Percentiles rank a stretch among this genome's conserved stretches.
These are phyloP conservation scores for Melampsora larici-populina DNA, from an alignment of 1,284 basidiomycete genomes.

Conservation along the genomic window DNA sequence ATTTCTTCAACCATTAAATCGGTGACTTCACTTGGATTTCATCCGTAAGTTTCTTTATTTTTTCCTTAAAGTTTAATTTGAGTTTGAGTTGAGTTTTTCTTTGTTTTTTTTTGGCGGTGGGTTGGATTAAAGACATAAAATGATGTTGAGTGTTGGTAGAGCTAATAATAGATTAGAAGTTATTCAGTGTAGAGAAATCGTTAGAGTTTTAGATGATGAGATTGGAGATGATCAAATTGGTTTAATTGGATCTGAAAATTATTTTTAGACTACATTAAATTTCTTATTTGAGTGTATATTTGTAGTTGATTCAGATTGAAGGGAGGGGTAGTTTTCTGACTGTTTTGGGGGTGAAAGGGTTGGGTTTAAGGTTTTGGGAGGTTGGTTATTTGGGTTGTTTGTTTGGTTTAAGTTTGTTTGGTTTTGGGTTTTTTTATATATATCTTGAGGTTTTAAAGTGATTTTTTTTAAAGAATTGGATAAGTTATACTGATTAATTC, in stretches of 20 bases:
- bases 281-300: no score
- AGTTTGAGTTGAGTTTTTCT: background rate
- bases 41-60: constrained; percentile 26
- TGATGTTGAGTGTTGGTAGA: background rate
- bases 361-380: no score
- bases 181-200: constrained; percentile 1
- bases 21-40: constrained; percentile 36
- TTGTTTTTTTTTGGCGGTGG: background rate
- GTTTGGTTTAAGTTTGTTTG: no score
- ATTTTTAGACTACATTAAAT: background rate
- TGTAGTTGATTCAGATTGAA: no score
- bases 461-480: no score
- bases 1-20: background rate
- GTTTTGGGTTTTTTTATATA: no score
- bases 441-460: no score
- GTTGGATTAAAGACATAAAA: background rate
- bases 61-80: no score
- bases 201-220: background rate
- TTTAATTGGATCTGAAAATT: background rate
- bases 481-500: no score
- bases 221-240: background rate
- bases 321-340: no score
- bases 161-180: background rate
- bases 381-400: no score
- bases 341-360: no score